Evolutionary conservation across 352 stramenopile genomes (phyloP), one percentile per base, ranked within the genome.

Genomic region (Globisporangium viniferum): DNA sequence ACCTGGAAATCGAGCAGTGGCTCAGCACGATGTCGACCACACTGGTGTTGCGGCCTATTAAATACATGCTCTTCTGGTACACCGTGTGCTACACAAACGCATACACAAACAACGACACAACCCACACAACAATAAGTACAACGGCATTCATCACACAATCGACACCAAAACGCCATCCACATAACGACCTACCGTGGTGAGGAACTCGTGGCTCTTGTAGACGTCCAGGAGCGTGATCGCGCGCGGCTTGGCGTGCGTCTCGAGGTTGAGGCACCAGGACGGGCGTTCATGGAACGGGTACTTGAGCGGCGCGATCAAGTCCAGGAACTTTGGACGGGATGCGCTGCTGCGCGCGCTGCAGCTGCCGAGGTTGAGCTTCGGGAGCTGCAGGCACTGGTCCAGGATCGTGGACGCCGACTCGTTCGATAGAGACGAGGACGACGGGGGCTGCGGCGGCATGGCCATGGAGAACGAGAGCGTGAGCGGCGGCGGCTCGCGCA

Each of bases 1-100:
- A 73, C 72, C 74, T 74, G 35, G 87, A 95, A 62, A 95, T 91
- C 51, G 87, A 95, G 74, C 86, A 93, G 67, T 95, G 87, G 66
- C 84, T 86, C 10, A 95, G 71, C 41, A 93, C 87, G 27, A 95
- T 85, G 36, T 95, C 87, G 51, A 85, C 93, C 20, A 91, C 83
- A 10, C 77, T 79, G 4, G 85, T 77, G 60, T 93, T 93, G 51
- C 87, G 78, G 5, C 87, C 87, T 67, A 95, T 86, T 18, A 95
- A 71, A 60, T 93, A 93, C 61, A 84, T 77, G 4, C 82, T 59
- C 66, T 95, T 93, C 51, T 91, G 79, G 51, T 92, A 83, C 64
- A 95, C 87, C 9, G 80, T 92, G 59, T 93, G 78, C 81, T 93
- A 44, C 44, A 71, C 46, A 14, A 64, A 61, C 53, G 24, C 0